Base-by-base conservation (phyloP, 1,284 basidiomycete genomes). In the Sporisorium sorghi region DNA sequence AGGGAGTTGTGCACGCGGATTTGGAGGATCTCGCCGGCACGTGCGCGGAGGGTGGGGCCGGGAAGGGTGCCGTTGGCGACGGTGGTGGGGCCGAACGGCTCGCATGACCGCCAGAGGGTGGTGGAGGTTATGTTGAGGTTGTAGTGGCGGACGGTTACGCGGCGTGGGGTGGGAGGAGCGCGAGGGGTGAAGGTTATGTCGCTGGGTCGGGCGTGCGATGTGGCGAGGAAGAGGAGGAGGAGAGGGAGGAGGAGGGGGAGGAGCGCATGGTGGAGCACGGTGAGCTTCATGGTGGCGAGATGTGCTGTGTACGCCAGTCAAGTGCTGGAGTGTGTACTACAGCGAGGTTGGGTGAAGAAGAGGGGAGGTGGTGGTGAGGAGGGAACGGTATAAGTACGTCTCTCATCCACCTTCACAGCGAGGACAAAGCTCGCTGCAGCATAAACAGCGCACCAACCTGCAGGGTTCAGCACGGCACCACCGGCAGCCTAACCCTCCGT, bases 11-110 rank as follows among this genome's bases (percentile, higher is more conserved):
- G 40, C 30, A 74, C 66, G 26, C 66, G 66, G 3, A 80, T 71
- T 15, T 58, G 51, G 15, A 77, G 57, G 50, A 69, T 69, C 11
- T 80, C 77, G 5, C 79, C 79, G 0, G 58, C 69, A 2, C 62
- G 60, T 1, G 74, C 77, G 11, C 79, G 71, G 17, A 82, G 52
- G 5, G 56, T 49, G 14, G 79, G 81, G 0, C 81, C 81, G 19
- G 81, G 81, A 1, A 50, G 55, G 17, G 77, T 64, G 2, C 62
- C 59, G 59, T 82, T 81, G 59, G 73, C 46, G 19, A 76, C 14
- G 7, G 58, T n/a, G 0, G 65, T 54, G 3, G 51, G 35, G 5
- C 44, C 42, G 51, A 68, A 68, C 9, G 65, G 61, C 8, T 55
- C 53, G 32, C 65, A 64, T 28, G 39, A 14, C 24, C 58, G 59